phyloP scores from a whole-genome alignment of 345 rosid species.

The Brassica rapa region DNA sequence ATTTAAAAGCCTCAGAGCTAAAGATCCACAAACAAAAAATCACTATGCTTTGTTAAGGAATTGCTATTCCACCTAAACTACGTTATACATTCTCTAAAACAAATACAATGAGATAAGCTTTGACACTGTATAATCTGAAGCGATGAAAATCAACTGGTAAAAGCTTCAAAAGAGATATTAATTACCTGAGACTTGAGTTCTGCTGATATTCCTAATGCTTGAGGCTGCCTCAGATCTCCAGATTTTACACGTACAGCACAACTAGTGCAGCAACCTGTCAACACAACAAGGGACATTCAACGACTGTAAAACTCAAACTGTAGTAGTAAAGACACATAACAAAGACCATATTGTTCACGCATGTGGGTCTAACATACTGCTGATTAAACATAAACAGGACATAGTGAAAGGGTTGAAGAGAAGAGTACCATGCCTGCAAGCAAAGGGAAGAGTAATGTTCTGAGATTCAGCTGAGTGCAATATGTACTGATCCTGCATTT shows the following conservation, averaged over 20 bases:
- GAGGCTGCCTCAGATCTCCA: conserved; percentile 66
- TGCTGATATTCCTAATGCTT: conserved; percentile 93
- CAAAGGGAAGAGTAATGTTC: conserved; percentile 67
- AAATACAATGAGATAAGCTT: too few species aligned
- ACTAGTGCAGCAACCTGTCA: conserved; percentile 93
- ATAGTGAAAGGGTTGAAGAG: conserved; percentile 19
- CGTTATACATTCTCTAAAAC: neutral
- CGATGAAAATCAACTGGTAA: neutral
- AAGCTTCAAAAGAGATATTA: conserved; percentile 22
- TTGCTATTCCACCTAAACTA: neutral
- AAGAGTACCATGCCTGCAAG: conserved; percentile 92
- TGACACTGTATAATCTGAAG: neutral
- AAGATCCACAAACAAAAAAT: neutral
- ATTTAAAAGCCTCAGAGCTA: neutral
- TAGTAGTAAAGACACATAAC: neutral
- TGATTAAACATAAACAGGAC: neutral
- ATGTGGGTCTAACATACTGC: neutral
- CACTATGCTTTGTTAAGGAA: neutral
- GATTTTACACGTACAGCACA: conserved; percentile 74
- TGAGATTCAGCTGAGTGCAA: conserved; percentile 27
- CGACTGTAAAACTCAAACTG: conserved; percentile 1
- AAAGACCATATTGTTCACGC: neutral
- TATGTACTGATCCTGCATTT: conserved; percentile 85
- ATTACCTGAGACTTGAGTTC: conserved; percentile 81
- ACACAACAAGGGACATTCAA: neutral